A percentile compares a stretch with the other conserved stretches of the same genome.
These are phyloP conservation scores for Cutaneotrichosporon spelunceum DNA, from an alignment of 1,284 basidiomycete genomes.

Conservation along the genomic window DNA sequence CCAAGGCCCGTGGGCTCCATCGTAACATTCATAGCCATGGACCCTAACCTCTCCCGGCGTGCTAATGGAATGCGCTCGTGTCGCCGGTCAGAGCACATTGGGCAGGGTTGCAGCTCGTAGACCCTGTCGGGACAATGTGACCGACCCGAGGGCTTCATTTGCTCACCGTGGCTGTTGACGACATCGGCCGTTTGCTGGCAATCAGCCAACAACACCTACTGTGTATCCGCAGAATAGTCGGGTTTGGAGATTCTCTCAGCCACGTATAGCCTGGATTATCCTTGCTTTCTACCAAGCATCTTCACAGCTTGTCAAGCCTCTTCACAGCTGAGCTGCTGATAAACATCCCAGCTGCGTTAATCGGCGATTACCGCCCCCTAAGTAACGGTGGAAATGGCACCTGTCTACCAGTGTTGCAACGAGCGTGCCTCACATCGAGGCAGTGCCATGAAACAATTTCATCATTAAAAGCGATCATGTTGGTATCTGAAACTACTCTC, in stretches of 20 bases:
- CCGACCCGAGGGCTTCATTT: not conserved
- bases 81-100: not conserved
- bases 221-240: too few species aligned
- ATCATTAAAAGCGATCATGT: not conserved
- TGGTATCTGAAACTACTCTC: not conserved
- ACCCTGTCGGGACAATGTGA: constrained; percentile 5
- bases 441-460: not conserved
- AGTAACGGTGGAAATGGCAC: too few species aligned
- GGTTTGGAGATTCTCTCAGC: too few species aligned
- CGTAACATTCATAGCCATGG: not conserved
- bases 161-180: too few species aligned
- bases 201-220: too few species aligned
- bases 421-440: not conserved
- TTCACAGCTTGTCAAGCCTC: too few species aligned
- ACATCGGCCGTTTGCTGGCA: too few species aligned
- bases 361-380: too few species aligned
- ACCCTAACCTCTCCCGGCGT: not conserved
- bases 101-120: not conserved
- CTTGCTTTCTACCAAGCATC: too few species aligned
- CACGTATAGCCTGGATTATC: too few species aligned
- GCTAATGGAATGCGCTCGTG: not conserved
- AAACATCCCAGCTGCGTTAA: too few species aligned
- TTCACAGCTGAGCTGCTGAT: too few species aligned
- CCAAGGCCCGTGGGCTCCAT: not conserved
- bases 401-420: not conserved